These are phyloP conservation scores for Funneliformis caledonium DNA, from an alignment of 371 early-diverging fungal species.

Conservation along the genomic window DNA sequence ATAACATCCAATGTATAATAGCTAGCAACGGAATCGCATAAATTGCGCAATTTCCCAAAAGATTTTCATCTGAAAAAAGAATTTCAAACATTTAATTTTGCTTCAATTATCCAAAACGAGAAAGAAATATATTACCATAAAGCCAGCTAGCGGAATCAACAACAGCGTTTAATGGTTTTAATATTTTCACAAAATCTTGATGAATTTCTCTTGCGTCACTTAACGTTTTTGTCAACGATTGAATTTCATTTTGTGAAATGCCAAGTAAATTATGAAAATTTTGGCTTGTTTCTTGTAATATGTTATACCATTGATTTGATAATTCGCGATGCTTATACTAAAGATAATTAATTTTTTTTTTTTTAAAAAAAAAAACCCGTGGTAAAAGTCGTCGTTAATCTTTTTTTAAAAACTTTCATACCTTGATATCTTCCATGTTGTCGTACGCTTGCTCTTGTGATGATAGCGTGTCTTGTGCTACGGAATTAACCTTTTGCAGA, in stretches of 20 bases:
- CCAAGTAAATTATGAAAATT: conserved; percentile 18
- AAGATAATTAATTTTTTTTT: background rate
- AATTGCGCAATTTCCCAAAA: background rate
- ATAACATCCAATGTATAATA: background rate
- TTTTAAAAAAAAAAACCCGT: background rate
- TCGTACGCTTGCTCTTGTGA: conserved; percentile 14
- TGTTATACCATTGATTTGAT: background rate
- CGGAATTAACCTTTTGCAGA: conserved; percentile 10
- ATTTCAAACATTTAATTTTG: too few species aligned
- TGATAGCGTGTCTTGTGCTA: background rate
- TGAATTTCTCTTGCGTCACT: conserved; percentile 20
- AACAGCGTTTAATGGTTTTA: background rate
- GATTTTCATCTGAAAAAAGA: background rate
- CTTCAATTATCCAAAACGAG: too few species aligned
- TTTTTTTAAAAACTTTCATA: background rate
- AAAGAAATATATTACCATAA: background rate
- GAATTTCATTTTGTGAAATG: conserved; percentile 22
- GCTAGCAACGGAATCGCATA: background rate
- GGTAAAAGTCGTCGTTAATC: background rate
- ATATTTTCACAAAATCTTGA: conserved; percentile 19
- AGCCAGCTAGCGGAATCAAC: conserved; percentile 7
- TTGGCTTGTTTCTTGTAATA: conserved; percentile 12
- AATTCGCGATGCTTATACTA: conserved; percentile 14
- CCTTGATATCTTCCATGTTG: conserved; percentile 2
- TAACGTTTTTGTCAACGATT: background rate